These are phyloP conservation scores for Phellinidium pouzarii DNA, from an alignment of 1,284 basidiomycete species.

Conservation along the genomic window DNA sequence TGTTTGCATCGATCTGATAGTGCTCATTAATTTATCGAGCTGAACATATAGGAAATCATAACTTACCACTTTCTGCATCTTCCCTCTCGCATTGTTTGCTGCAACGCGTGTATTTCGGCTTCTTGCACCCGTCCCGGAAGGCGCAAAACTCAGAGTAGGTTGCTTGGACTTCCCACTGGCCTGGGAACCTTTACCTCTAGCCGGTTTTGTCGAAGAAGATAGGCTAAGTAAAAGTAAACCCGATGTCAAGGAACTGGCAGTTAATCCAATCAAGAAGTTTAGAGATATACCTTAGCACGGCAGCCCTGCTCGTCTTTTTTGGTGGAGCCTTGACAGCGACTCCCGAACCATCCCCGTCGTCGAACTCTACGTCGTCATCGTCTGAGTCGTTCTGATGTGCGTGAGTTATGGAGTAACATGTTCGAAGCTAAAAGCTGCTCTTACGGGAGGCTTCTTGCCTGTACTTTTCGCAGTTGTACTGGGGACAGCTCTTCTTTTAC, in stretches of 20 bases:
- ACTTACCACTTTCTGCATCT: slow-evolving; percentile 33
- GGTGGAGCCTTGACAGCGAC: slow-evolving; percentile 40
- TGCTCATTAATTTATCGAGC: neutral
- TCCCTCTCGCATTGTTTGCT: slow-evolving; percentile 50
- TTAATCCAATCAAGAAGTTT: slow-evolving; percentile 3
- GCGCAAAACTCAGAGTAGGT: slow-evolving; percentile 55
- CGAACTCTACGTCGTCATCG: slow-evolving; percentile 49
- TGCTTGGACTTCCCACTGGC: slow-evolving; percentile 36
- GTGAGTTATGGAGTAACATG: neutral
- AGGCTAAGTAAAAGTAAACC: slow-evolving; percentile 25
- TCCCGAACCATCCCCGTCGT: slow-evolving; percentile 54
- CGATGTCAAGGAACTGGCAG: neutral
- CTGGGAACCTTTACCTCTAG: slow-evolving; percentile 40
- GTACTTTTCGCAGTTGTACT: slow-evolving; percentile 21
- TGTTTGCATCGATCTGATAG: slow-evolving; percentile 20
- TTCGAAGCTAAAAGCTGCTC: slow-evolving; percentile 7
- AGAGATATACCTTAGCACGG: slow-evolving; percentile 48
- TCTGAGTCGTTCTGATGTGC: slow-evolving; percentile 27
- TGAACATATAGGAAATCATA: neutral
- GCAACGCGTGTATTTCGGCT: slow-evolving; percentile 48
- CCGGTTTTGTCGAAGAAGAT: slow-evolving; percentile 43
- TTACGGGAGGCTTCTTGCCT: slow-evolving; percentile 27
- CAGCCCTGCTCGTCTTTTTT: slow-evolving; percentile 60
- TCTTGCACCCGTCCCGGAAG: slow-evolving; percentile 33
- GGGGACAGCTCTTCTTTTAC: slow-evolving; percentile 7